Percentiles rank a stretch among this genome's conserved stretches.
Conservation (phyloP, 2,329 filamentous ascomycete genomes). For the Colletotrichum limetticola region DNA sequence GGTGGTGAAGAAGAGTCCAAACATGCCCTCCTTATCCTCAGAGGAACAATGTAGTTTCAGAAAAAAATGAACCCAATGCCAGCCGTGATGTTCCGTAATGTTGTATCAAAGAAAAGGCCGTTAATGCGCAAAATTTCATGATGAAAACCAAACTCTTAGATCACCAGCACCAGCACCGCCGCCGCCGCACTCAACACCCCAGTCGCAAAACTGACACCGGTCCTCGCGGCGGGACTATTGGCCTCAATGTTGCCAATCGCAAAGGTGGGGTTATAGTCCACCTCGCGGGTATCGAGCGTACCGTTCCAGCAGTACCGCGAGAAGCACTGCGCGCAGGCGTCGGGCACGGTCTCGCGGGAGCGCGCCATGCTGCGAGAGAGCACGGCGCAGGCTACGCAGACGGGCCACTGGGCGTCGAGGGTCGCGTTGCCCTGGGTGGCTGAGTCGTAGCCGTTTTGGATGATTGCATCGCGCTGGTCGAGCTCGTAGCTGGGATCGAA, state of each 20-base stretch:
- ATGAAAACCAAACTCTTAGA: neutral
- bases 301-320: conserved; percentile 92
- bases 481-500: conserved; percentile 74
- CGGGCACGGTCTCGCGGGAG: conserved; percentile 75
- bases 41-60: too few species aligned
- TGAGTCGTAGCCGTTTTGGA: conserved; percentile 86
- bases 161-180: neutral
- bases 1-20: neutral
- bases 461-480: conserved; percentile 78
- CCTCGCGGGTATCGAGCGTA: conserved; percentile 50
- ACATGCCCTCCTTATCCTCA: too few species aligned
- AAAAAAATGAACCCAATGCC: too few species aligned
- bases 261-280: conserved; percentile 44
- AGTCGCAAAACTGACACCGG: conserved; percentile 3
- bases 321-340: conserved; percentile 82
- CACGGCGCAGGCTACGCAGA: conserved; percentile 90
- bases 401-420: conserved; percentile 77
- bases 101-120: neutral
- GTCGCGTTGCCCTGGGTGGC: conserved; percentile 87
- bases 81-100: too few species aligned
- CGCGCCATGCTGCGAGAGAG: conserved; percentile 79
- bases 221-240: conserved; percentile 28
- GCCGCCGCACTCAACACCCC: conserved; percentile 11
- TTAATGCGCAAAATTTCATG: neutral
- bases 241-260: conserved; percentile 39